Evolutionary conservation across 2,329 filamentous ascomycete genomes (phyloP), one percentile per base, ranked within the genome.

Genomic region (Cytospora paraplurivora): DNA sequence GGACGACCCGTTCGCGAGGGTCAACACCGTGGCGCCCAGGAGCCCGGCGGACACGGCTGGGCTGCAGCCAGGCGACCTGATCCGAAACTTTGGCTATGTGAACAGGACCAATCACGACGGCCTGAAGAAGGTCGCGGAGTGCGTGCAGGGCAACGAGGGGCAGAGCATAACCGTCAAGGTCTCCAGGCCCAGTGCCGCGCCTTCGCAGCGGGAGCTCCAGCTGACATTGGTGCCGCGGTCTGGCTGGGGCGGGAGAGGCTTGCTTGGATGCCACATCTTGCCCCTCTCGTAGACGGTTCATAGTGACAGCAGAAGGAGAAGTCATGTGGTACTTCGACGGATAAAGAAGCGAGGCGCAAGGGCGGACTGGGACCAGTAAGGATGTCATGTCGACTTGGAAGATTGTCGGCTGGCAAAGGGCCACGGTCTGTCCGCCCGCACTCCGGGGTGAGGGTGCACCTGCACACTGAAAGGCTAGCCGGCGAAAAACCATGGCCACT

Each of bases 1-100:
- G 17, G 76, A 76, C 37, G 72, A 71, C 53, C 86, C 90, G 0
- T 99, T 99, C 74, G 95, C 95, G 37, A 95, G 87, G 74, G 91
- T 99, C 69, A 97, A 97, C 73, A 90, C 85, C 59, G 90, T 99
- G 11, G 87, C 89, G 41, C 76, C 84, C 21, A 84, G 83, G 59
- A 95, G 94, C 71, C 95, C 95, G 13, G 95, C 95, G 11, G 89
- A 91, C 41, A 78, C 84, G 59, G 93, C 95, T 33, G 95, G 95
- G 1, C 78, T 99, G 68, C 88, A 88, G 74, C 78, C 85, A 2
- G 93, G 91, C 32, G 95, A 99, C 76, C 82, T 86, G 72, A 89
- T 99, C 68, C 87, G 89, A 65, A 89, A 84, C 71, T 97, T 99
- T 79, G 95, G 94, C 66, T 88, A 86, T 70, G 91, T 93, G 50